Evolutionary conservation across 768 basidiomycete genomes (phyloP).

Genomic region (Leccinum fibrillosum): DNA sequence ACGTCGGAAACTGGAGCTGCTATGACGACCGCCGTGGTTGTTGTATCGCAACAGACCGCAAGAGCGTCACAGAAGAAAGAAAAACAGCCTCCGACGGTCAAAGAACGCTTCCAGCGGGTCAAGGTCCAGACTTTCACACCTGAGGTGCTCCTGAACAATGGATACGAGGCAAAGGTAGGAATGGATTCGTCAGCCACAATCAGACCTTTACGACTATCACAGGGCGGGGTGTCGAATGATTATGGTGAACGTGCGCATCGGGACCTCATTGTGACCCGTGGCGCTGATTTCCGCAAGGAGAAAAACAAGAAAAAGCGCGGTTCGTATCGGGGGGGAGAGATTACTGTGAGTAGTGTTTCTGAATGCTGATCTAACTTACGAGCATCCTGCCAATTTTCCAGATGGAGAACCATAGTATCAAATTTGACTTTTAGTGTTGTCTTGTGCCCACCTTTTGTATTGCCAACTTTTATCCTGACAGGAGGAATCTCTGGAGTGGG

Average conservation of each 20-base stretch:
- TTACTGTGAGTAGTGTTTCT: slow-evolving; percentile 60
- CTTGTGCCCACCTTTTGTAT: neutral
- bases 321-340: slow-evolving; percentile 91
- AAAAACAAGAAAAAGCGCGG: slow-evolving; percentile 99
- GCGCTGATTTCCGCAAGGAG: slow-evolving; percentile 95
- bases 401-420: slow-evolving; percentile 86
- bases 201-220: neutral
- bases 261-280: slow-evolving; percentile 91
- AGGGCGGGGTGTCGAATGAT: slow-evolving; percentile 70
- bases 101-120: slow-evolving; percentile 78
- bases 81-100: slow-evolving; percentile 36
- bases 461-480: neutral
- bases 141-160: slow-evolving; percentile 55
- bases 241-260: slow-evolving; percentile 84
- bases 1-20: slow-evolving; percentile 49
- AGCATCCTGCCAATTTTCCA: slow-evolving; percentile 26
- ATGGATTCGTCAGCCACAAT: neutral
- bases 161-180: slow-evolving; percentile 77
- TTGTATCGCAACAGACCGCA: neutral
- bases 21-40: slow-evolving; percentile 42
- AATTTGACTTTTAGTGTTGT: slow-evolving; percentile 52
- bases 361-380: neutral
- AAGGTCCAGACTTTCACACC: slow-evolving; percentile 55
- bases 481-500: neutral
- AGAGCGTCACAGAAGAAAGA: slow-evolving; percentile 6